Conservation (phyloP, 331 rosid genomes). For the Dryas integrifolia region DNA sequence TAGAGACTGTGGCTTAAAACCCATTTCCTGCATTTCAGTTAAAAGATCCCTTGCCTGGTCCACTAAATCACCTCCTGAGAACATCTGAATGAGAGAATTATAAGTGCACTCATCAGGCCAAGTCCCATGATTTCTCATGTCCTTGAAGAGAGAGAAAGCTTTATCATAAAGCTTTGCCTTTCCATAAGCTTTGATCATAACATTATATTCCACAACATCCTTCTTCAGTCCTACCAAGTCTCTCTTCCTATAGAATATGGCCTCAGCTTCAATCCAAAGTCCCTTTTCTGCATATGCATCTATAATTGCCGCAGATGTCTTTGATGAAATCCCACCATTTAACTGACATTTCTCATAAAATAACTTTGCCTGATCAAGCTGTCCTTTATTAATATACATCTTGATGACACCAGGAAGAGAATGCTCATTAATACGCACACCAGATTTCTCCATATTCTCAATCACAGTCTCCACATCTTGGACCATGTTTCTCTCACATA, state of each 20-base stretch:
- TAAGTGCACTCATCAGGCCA: constrained; percentile 83
- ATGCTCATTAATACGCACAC: constrained; percentile 49
- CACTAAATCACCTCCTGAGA: constrained; percentile 66
- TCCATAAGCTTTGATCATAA: constrained; percentile 89
- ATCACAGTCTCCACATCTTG: constrained; percentile 59
- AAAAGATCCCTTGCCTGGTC: constrained; percentile 64
- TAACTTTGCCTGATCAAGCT: constrained; percentile 50
- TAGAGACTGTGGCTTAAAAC: constrained; percentile 57
- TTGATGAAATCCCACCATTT: constrained; percentile 44
- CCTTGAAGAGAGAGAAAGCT: constrained; percentile 64
- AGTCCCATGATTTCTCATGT: constrained; percentile 72
- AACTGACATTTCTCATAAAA: constrained; percentile 48
- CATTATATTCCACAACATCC: constrained; percentile 70
- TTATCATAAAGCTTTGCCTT: constrained; percentile 64
- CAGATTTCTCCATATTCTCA: constrained; percentile 61
- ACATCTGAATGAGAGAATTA: constrained; percentile 82
- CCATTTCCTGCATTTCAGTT: constrained; percentile 70
- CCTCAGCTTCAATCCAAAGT: constrained; percentile 75
- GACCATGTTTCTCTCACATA: constrained; percentile 69
- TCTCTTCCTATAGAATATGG: constrained; percentile 50
- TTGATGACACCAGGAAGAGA: constrained; percentile 67
- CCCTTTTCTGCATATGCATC: constrained; percentile 87
- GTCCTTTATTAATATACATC: constrained; percentile 67
- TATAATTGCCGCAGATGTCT: constrained; percentile 55
- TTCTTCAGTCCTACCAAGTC: constrained; percentile 41